Evolutionary conservation across 176 grass and related monocot species (phyloP), one percentile per base, ranked within the genome.

Genomic region (Phoenix dactylifera): DNA sequence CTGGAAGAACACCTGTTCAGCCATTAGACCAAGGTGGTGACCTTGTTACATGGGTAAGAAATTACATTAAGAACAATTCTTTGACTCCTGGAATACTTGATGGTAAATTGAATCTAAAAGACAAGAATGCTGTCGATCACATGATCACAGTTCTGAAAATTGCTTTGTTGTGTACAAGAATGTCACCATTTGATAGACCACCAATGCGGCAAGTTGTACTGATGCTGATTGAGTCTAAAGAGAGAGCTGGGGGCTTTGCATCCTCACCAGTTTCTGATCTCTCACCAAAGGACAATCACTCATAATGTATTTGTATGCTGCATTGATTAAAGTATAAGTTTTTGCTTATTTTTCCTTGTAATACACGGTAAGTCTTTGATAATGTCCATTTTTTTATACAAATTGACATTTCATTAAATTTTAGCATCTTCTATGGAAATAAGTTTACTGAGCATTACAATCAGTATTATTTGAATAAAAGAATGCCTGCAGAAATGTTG

Each of bases 111-210:
- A 53, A 98, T 86, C 60, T 93, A 64, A 63, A 85, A 76, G 85
- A 98, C 52, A 74, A 62, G 66, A 19, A 30, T 2, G 54, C 49
- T 15, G 66, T 98, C 15, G 67, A 81, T 69, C 88, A 98, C 59
- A 98, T 98, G 88, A 89, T 98, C 6, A 78, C 75, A 55, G 85
- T 93, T 65, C 15, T 98, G 76, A 93, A 98, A 83, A 86, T 98
- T 17, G 94, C 94, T 67, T 72, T 98, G 85, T 28, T 92, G 24
- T 98, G 94, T 78, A 89, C 88, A 77, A 86, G 22, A 63, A 70
- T 83, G 73, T 83, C 94, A 44, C 94, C 94, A 7, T 77, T 74
- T 14, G 82, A 93, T 57, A 92, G 94, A 76, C 88, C 94, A 70
- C 66, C 88, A 6, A 98, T 98, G 94, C 72, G 94, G 72, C 79